These are phyloP conservation scores for Letharia lupina DNA, from an alignment of 495 filamentous ascomycete species.

Conservation along the genomic window DNA sequence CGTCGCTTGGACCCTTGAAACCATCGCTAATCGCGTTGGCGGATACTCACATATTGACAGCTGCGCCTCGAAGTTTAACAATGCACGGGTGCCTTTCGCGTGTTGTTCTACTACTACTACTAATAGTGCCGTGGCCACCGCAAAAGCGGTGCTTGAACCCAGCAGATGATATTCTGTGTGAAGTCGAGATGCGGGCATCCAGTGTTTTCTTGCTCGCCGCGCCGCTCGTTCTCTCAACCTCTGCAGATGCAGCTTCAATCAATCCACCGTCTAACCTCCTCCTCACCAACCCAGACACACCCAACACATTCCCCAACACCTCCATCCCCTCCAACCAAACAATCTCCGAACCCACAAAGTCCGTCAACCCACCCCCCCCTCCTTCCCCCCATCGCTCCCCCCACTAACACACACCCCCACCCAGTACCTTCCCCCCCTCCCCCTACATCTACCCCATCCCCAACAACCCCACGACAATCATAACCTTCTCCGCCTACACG, in stretches of 20 bases:
- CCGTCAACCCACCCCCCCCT: background rate
- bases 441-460: slow-evolving; percentile 1
- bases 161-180: background rate
- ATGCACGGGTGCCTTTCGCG: background rate
- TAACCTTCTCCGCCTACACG: background rate
- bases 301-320: background rate
- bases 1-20: background rate
- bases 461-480: background rate
- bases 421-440: background rate
- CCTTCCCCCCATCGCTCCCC: background rate
- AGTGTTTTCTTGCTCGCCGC: background rate
- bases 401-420: background rate
- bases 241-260: background rate
- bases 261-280: background rate
- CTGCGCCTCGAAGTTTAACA: background rate
- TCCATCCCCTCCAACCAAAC: background rate
- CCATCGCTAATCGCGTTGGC: background rate
- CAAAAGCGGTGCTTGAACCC: too few species aligned
- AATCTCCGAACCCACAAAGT: background rate
- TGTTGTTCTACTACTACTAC: background rate
- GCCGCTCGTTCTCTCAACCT: background rate
- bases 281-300: background rate
- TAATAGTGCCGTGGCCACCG: too few species aligned
- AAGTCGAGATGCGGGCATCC: background rate
- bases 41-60: background rate